These are phyloP conservation scores for Malassezia yamatoensis DNA, from an alignment of 1,284 basidiomycete species.

Conservation along the genomic window DNA sequence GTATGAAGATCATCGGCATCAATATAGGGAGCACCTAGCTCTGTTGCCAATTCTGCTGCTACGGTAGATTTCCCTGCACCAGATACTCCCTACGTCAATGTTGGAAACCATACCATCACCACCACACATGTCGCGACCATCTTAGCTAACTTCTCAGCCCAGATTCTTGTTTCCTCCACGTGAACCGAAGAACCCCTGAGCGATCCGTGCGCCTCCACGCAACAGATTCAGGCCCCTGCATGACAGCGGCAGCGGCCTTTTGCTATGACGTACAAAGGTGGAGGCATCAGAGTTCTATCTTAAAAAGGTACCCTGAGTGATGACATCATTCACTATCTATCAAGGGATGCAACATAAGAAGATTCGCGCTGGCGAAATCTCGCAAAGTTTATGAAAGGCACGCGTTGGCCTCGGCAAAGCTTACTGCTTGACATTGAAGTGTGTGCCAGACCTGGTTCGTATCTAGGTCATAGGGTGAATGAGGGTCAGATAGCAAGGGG, in stretches of 20 bases:
- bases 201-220: too few species aligned
- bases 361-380: too few species aligned
- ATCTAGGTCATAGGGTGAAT: neutral
- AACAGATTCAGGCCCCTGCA: too few species aligned
- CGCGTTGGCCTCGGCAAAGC: constrained; percentile 4
- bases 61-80: constrained; percentile 68
- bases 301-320: too few species aligned
- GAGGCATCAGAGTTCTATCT: too few species aligned
- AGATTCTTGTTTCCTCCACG: too few species aligned
- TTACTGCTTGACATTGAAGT: constrained; percentile 5
- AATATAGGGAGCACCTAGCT: constrained; percentile 62
- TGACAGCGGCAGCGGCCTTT: too few species aligned
- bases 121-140: neutral
- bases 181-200: too few species aligned
- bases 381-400: too few species aligned
- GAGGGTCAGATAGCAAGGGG: neutral
- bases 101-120: constrained; percentile 9
- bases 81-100: constrained; percentile 21
- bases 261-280: too few species aligned
- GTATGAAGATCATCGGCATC: constrained; percentile 87
- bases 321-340: too few species aligned
- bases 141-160: neutral
- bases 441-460: neutral
- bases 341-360: too few species aligned
- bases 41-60: constrained; percentile 58